phyloP scores from a whole-genome alignment of 2,329 filamentous ascomycete species.

The Chaetomium olivaceum region DNA sequence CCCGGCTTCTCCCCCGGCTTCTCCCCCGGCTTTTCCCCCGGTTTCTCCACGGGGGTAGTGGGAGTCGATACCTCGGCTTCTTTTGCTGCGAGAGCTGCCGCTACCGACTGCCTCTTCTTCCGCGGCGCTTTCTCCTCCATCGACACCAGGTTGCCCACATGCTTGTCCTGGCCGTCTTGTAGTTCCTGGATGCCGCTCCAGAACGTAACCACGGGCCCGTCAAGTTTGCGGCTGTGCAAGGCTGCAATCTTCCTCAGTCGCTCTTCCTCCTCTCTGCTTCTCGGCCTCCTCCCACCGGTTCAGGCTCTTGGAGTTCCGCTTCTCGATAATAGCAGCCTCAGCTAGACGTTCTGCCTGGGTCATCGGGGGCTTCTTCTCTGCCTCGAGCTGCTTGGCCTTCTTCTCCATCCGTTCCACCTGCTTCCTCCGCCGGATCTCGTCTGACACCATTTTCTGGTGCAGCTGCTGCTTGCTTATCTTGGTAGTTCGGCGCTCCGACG shows the following conservation, averaged over 20 bases:
- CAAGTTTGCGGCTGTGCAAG: slow-evolving; percentile 79
- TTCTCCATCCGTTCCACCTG: slow-evolving; percentile 68
- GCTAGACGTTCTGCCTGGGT: slow-evolving; percentile 83
- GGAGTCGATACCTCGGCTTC: slow-evolving; percentile 23
- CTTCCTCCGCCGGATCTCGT: slow-evolving; percentile 68
- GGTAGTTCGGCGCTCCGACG: slow-evolving; percentile 60
- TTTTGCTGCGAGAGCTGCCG: slow-evolving; percentile 40
- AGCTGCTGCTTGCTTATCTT: slow-evolving; percentile 61
- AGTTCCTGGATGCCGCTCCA: slow-evolving; percentile 92
- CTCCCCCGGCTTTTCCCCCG: slow-evolving; percentile 23
- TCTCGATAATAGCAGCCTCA: slow-evolving; percentile 81
- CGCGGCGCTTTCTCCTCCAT: slow-evolving; percentile 59
- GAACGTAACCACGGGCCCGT: slow-evolving; percentile 85
- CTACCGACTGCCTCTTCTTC: slow-evolving; percentile 51
- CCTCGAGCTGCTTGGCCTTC: slow-evolving; percentile 69
- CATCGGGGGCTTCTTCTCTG: slow-evolving; percentile 75
- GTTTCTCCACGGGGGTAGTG: slow-evolving; percentile 22
- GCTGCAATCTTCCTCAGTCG: slow-evolving; percentile 81
- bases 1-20: slow-evolving; percentile 23
- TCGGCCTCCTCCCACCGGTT: slow-evolving; percentile 95
- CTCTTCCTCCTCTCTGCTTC: slow-evolving; percentile 81
- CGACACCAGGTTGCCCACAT: slow-evolving; percentile 65
- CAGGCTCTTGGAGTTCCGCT: slow-evolving; percentile 82
- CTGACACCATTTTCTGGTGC: slow-evolving; percentile 71
- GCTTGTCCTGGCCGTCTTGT: slow-evolving; percentile 71